Base-by-base conservation (phyloP, 2,329 filamentous ascomycete genomes). In the Penicillium sp. region DNA sequence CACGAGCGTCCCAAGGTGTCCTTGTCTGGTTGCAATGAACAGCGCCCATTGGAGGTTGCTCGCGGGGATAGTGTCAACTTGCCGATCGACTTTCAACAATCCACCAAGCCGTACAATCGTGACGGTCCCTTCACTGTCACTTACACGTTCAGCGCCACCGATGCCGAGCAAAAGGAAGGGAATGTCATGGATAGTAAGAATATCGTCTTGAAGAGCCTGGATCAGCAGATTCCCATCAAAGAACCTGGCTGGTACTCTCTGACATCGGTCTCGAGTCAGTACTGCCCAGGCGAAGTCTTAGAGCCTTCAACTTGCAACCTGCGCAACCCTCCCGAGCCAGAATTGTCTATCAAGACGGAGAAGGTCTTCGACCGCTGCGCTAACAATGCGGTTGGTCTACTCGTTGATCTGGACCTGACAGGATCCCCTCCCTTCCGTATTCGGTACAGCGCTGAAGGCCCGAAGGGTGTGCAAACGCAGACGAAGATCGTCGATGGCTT, bases 341-440 rank as follows among this genome's bases (percentile, higher is more conserved):
- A 89, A 58, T 76, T 99, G 60, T 82, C 86, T 4, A 81, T 99
- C 53, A 85, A 84, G 35, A 84, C 87, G 6, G 90, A 96, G 68
- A 89, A 93, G 64, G 93, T 99, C 46, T 90, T 92, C 55, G 95
- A 99, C 76, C 96, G 96, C 74, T 99, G 95, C 75, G 94, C 93
- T 38, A 93, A 93, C 52, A 97, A 93, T 71, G 92, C 95, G 0
- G 91, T 99, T 63, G 95, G 95, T 43, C 84, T 99, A 57, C 86
- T 90, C 11, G 91, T 99, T 45, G 90, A 95, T 71, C 80, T 99
- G 53, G 93, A 98, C 73, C 83, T 99, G 42, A 90, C 94, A 30
- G 95, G 95, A 62, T 96, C 93, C 0, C 94, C 96, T 49, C 94
- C 94, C 1, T 99, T 99, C 78, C 82, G 83, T n/a, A 82, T 99